Percentiles rank a stretch among this genome's conserved stretches.
Conservation (phyloP, 2,329 filamentous ascomycete species). For the Hyphodiscus sp. region DNA sequence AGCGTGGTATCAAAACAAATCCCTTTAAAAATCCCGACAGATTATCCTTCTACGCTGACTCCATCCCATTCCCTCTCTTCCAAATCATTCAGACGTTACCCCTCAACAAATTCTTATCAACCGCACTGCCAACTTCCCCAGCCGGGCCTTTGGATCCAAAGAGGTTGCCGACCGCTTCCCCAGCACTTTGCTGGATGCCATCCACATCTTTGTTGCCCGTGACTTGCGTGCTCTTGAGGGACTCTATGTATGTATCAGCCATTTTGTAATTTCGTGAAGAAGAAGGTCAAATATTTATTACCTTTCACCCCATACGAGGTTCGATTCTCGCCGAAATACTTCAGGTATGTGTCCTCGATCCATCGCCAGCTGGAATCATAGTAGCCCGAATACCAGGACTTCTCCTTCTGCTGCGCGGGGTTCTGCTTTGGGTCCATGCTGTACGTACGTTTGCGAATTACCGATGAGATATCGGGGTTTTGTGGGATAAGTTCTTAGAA, state of each 20-base stretch:
- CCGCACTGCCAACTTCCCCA: constrained; percentile 15
- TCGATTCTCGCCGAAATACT: constrained; percentile 26
- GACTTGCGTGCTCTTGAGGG: constrained; percentile 20
- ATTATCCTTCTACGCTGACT: no score
- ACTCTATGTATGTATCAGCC: constrained; percentile 19
- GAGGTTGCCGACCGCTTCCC: constrained; percentile 17
- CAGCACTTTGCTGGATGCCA: constrained; percentile 19
- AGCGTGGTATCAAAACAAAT: no score
- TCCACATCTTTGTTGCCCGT: constrained; percentile 25
- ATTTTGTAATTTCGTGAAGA: background rate
- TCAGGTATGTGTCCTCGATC: constrained; percentile 27
- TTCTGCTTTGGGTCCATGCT: no score
- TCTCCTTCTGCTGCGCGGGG: no score
- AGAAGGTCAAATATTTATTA: constrained; percentile 1
- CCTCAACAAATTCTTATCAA: constrained; percentile 22
- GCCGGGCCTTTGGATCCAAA: constrained; percentile 14
- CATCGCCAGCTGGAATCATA: constrained; percentile 21
- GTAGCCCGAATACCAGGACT: constrained; percentile 4
- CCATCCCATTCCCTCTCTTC: no score
- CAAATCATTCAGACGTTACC: constrained; percentile 8
- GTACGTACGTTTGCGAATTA: no score
- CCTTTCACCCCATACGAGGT: constrained; percentile 26
- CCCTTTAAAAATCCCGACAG: no score
- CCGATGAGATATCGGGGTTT: no score
- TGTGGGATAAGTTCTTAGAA: no score